A percentile compares a stretch with the other conserved stretches of the same genome.
These are phyloP conservation scores for Fistulina hepatica DNA, from an alignment of 1,284 basidiomycete species.

Conservation along the genomic window DNA sequence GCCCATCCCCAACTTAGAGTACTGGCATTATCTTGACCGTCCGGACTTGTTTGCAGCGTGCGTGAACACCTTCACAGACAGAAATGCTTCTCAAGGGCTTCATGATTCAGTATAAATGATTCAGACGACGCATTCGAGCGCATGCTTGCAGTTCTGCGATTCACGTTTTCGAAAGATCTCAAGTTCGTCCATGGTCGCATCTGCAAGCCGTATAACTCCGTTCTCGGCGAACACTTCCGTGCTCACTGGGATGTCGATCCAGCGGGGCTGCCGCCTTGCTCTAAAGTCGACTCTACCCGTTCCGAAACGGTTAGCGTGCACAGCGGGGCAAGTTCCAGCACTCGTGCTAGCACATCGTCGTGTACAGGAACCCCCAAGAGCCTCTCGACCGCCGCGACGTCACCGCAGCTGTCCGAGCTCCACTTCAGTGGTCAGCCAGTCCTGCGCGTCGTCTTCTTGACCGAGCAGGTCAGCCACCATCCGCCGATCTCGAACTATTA, in stretches of 20 bases:
- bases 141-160: conserved; percentile 85
- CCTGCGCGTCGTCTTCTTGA: conserved; percentile 47
- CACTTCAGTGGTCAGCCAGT: conserved; percentile 39
- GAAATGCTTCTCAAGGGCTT: not conserved
- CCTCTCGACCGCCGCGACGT: conserved; percentile 32
- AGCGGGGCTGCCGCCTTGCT: conserved; percentile 32
- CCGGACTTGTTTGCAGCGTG: conserved; percentile 88
- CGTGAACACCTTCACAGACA: conserved; percentile 23
- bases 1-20: conserved; percentile 89
- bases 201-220: conserved; percentile 94
- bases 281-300: conserved; percentile 21
- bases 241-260: conserved; percentile 78
- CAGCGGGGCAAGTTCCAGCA: conserved; percentile 45
- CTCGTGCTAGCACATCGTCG: conserved; percentile 38
- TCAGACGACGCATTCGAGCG: conserved; percentile 84
- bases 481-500: conserved; percentile 89
- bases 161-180: conserved; percentile 89
- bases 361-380: conserved; percentile 36
- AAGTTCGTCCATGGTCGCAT: conserved; percentile 88
- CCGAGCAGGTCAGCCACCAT: conserved; percentile 75
- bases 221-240: conserved; percentile 87
- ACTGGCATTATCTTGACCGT: conserved; percentile 91
- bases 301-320: conserved; percentile 45
- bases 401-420: conserved; percentile 43
- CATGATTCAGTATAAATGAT: conserved; percentile 65